Percentiles rank a stretch among this genome's conserved stretches.
These are phyloP conservation scores for Colletotrichum tofieldiae DNA, from an alignment of 2,329 filamentous ascomycete species.

Conservation along the genomic window DNA sequence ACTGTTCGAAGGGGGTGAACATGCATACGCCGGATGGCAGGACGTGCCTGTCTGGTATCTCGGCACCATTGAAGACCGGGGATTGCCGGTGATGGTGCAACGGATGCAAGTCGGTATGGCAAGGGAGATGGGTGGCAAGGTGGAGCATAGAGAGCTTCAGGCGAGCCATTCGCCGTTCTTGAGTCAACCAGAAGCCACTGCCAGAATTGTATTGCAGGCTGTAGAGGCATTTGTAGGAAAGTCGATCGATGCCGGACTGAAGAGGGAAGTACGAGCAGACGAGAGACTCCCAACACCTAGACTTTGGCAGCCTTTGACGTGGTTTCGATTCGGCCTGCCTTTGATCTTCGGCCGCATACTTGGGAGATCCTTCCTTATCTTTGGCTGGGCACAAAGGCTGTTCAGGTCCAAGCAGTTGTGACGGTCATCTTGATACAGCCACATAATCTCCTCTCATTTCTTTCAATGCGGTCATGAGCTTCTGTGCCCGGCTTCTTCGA, in stretches of 20 bases:
- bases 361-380: not conserved
- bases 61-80: conserved; percentile 58
- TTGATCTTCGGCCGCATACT: not conserved
- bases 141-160: conserved; percentile 58
- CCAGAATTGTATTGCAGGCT: conserved; percentile 18
- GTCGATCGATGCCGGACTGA: not conserved
- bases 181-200: conserved; percentile 60
- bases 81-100: conserved; percentile 58
- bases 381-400: not conserved
- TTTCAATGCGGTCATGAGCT: not conserved
- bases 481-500: not conserved
- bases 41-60: conserved; percentile 65
- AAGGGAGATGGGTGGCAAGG: conserved; percentile 53
- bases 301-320: not conserved
- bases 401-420: not conserved
- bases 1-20: conserved; percentile 61
- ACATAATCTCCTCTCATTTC: not conserved
- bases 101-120: conserved; percentile 56
- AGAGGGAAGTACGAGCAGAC: not conserved
- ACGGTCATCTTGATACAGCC: not conserved
- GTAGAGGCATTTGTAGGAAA: not conserved
- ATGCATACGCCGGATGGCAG: conserved; percentile 62
- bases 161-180: conserved; percentile 67
- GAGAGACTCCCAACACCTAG: not conserved
- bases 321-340: not conserved